These are phyloP conservation scores for Kwoniella shandongensis DNA, from an alignment of 768 basidiomycete genomes.

Conservation along the genomic window DNA sequence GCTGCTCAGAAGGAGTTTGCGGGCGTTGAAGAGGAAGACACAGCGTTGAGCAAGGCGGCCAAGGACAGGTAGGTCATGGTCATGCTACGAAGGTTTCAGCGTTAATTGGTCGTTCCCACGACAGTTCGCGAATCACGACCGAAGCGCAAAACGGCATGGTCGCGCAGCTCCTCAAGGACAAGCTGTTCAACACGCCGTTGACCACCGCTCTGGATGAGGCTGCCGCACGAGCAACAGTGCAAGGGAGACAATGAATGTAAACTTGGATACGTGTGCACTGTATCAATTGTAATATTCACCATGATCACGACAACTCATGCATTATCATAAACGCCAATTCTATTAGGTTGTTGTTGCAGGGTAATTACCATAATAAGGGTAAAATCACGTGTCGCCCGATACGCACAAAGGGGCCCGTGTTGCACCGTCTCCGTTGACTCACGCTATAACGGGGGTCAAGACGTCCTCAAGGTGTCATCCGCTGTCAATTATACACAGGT, in stretches of 20 bases:
- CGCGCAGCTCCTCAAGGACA: constrained; percentile 87
- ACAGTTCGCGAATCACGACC: constrained; percentile 79
- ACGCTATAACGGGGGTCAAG: no score
- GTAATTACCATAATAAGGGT: no score
- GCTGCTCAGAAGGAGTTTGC: constrained; percentile 58
- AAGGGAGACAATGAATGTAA: constrained; percentile 11
- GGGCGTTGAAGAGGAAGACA: constrained; percentile 73
- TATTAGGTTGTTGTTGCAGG: no score
- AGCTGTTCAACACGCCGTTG: constrained; percentile 63
- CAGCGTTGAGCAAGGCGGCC: constrained; percentile 80
- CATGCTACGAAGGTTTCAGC: background rate
- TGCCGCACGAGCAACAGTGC: constrained; percentile 23
- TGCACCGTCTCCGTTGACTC: no score
- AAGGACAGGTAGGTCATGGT: constrained; percentile 70
- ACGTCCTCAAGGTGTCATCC: no score
- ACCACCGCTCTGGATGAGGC: constrained; percentile 14
- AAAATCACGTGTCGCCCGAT: no score
- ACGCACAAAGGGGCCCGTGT: no score
- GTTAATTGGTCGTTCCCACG: background rate
- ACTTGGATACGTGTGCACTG: no score
- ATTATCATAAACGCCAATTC: no score
- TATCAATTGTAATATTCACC: background rate
- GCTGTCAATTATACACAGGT: no score
- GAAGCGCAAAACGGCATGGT: constrained; percentile 94
- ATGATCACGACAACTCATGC: background rate